Evolutionary conservation across 495 filamentous ascomycete genomes (phyloP), one percentile per base, ranked within the genome.

Genomic region (Penicillium steckii): DNA sequence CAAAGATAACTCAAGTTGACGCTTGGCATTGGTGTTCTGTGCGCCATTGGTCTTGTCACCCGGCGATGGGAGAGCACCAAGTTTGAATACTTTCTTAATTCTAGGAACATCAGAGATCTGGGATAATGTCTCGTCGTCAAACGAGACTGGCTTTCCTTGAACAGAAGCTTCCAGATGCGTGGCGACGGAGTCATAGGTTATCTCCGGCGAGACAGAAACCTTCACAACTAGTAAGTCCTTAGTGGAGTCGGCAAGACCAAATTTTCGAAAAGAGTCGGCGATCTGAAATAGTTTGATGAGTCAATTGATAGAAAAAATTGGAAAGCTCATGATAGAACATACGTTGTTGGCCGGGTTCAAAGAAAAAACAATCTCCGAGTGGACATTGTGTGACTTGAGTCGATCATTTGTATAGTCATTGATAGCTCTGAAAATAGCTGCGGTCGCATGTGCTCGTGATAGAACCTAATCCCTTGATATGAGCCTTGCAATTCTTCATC

Each of bases 311-410:
- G 30, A 46, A 10, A 25, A 37, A 24, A 32, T 21, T 22, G 19
- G 7, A 43, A 18, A 17, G 18, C 2, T 25, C 8, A 26, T 24
- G 19, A 18, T 27, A 22, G 35, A 59, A 62, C 65, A 53, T 62
- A 94, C 92, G 71, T 97, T 97, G 56, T 93, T 97, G 44, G 88
- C 90, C 0, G 86, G 79, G 45, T 83, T 89, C 8, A 99, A 72
- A 10, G 83, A 85, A 59, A 89, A 88, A 2, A 99, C 92, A 51
- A 90, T 89, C 66, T 97, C 94, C 0, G 91, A 94, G 60, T 97
- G 94, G 9, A 97, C 85, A 63, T 96, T 97, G 29, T 85, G 81
- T 21, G 89, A 94, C 57, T 83, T 85, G 25, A 93, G 71, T 19
- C 83, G 80, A 0, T 73, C 72, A 43, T 81, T 74, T 13, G 84